Evolutionary conservation across 345 rosid genomes (phyloP).

Genomic region (Mangifera indica): DNA sequence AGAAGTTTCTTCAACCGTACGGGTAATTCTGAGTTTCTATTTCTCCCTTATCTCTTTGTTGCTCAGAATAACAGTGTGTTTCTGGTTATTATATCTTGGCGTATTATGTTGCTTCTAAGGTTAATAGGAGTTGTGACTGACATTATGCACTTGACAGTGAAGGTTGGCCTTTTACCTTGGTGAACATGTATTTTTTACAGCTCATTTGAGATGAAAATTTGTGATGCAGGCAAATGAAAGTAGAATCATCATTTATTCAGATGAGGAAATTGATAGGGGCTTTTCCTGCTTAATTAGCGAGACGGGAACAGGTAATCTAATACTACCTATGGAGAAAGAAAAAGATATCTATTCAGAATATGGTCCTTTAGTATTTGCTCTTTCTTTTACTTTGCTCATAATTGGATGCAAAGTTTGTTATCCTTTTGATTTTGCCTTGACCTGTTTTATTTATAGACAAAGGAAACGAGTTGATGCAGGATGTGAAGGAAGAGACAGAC

Average conservation of each 20-base stretch:
- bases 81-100: no score
- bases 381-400: not conserved
- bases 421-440: not conserved
- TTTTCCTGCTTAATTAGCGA: constrained; percentile 65
- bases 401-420: not conserved
- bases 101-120: no score
- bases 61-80: not conserved
- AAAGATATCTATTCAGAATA: not conserved
- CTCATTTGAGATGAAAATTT: constrained; percentile 6
- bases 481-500: constrained; percentile 58
- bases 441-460: constrained; percentile 11
- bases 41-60: not conserved
- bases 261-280: constrained; percentile 77
- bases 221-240: constrained; percentile 46
- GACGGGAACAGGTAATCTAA: constrained; percentile 46
- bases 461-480: constrained; percentile 40
- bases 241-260: constrained; percentile 54
- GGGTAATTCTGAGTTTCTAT: constrained; percentile 34
- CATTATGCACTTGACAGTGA: no score
- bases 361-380: not conserved
- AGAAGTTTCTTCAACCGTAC: constrained; percentile 32
- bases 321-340: not conserved
- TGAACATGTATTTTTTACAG: not conserved
- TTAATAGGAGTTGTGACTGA: no score
- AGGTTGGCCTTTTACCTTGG: no score